Base-by-base conservation (phyloP, 140 eudicot genomes). In the Erigeron philadelphicus region DNA sequence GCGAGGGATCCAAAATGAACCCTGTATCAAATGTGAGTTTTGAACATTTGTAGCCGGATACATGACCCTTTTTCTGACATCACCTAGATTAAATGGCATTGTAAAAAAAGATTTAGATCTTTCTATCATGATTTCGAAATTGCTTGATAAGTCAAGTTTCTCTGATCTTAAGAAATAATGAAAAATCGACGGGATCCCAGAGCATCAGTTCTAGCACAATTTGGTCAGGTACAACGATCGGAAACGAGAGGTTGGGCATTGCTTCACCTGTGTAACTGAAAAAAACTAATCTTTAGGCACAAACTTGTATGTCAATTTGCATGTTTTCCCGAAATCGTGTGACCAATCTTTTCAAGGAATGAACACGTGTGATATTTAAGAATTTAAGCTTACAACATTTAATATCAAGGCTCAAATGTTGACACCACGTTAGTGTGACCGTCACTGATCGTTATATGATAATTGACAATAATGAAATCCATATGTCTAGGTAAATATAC, bases 101-200 rank as follows among this genome's bases (percentile, higher is more conserved):
- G 25, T 21, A 21, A 21, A 21, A 21, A 21, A 21, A 0, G 25
- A 21, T 21, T 21, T 21, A 21, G 25, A 21, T 21, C 25, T 13
- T 11, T 13, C 0, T 2, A 12, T 5, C 12, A 11, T 8, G 12
- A 61, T 61, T 9, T 31, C 38, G 38, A 61, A 31, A n/a, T 35
- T 61, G 47, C 66, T 61, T 61, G 46, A 7, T 35, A 61, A 4
- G 13, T 61, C 8, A 21, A 61, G 66, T 3, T 31, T 61, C 66
- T 46, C 66, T 61, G 5, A 61, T 6, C 7, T 11, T 35, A 35
- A 35, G 1, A 61, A 61, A 61, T 21, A 61, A 61, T 0, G 12
- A 11, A 7, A 11, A 1, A 35, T 60, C 47, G 0, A 35, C 7
- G 10, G 10, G 1, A 5, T 11, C n/a, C 0, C 0, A 0, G 7